These are phyloP conservation scores for Cytospora paraplurivora DNA, from an alignment of 2,329 filamentous ascomycete species.

Conservation along the genomic window DNA sequence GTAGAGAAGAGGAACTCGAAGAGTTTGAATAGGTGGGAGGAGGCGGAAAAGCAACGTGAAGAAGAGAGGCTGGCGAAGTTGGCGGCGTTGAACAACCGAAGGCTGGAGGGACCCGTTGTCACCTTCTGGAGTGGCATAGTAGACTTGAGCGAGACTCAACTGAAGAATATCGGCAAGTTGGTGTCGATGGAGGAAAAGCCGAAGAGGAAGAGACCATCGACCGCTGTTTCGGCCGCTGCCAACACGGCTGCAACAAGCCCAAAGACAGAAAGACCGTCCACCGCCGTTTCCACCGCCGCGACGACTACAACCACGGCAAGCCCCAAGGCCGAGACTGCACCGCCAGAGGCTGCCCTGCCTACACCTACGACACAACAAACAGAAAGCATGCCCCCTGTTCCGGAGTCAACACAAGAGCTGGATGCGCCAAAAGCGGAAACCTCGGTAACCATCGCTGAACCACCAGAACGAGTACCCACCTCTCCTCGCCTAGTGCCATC, in stretches of 20 bases:
- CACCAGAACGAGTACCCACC: constrained; percentile 31
- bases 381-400: constrained; percentile 6
- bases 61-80: constrained; percentile 81
- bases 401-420: constrained; percentile 16
- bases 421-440: constrained; percentile 28
- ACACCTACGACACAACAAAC: constrained; percentile 14
- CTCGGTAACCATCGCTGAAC: constrained; percentile 18
- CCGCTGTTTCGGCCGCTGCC: constrained; percentile 31
- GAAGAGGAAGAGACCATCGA: constrained; percentile 53
- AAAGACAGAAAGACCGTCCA: constrained; percentile 34
- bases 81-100: constrained; percentile 84
- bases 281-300: constrained; percentile 12
- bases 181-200: constrained; percentile 63
- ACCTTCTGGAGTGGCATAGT: constrained; percentile 93
- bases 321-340: constrained; percentile 29
- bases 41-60: constrained; percentile 84
- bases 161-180: constrained; percentile 69
- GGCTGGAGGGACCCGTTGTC: constrained; percentile 84
- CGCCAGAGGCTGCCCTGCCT: constrained; percentile 27
- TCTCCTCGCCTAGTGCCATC: constrained; percentile 29
- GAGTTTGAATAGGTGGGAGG: constrained; percentile 91
- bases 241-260: constrained; percentile 35
- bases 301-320: constrained; percentile 17
- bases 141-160: constrained; percentile 74
- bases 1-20: constrained; percentile 87